Base-by-base conservation (phyloP, 805 yeast genomes). In the Danielia reshetovae region DNA sequence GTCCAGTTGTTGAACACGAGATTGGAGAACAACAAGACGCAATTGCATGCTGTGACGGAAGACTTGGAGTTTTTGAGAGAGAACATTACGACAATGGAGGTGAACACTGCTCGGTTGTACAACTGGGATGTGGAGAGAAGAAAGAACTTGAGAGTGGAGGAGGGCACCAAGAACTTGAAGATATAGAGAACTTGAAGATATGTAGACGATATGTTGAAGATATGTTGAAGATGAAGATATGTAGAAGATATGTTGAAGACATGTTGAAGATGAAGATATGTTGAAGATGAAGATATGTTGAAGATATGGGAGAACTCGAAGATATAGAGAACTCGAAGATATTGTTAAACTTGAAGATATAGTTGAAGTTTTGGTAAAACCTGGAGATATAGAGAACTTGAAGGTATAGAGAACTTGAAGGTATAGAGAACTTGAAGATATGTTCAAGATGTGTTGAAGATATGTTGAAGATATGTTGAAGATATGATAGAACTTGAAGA, bases 21-120 rank as follows among this genome's bases (percentile, higher is more conserved):
- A 55, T 70, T 89, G 41, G 57, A 58, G 10, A 74, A 75, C 22
- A 88, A 95, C 11, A 64, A 74, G 46, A 65, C 71, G 25, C 81
- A 75, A 44, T 70, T 78, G 47, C 55, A 62, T 16, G 66, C 71
- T 28, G 82, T 94, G 24, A 77, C 85, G 46, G 95, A 85, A 44
- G 98, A 87, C 55, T 72, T 85, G 41, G 95, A 85, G 51, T 88
- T 79, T 46, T 69, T 81, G 42, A 76, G 93, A 45, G 93, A 85
- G 46, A 88, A 88, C 50, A 89, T 90, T 43, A 93, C 98, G 11
- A 90, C 97, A 3, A 86, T 93, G 89, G 97, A 93, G 59, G 98
- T 93, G 33, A 93, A 93, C 55, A 87, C 95, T 12, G 97, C 98
- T 1, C 74, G 98, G 45, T 71, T 85, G 55, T 85, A 85, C 55